phyloP scores from a whole-genome alignment of 108 stramenopile genomes.

The Fragilaria crotonensis region DNA sequence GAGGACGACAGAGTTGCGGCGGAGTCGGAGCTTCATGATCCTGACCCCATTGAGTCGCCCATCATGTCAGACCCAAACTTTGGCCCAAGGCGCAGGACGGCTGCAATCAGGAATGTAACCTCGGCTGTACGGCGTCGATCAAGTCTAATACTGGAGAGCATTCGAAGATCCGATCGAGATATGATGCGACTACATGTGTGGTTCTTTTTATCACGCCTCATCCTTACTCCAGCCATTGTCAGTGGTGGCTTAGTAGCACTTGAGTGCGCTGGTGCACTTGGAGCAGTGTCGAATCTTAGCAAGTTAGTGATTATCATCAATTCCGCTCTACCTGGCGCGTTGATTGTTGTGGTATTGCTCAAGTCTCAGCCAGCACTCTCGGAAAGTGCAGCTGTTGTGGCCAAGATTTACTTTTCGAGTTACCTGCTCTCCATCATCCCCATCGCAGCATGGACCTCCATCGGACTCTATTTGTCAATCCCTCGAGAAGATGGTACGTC shows the following conservation, averaged over 20 bases:
- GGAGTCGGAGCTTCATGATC: too few relatives aligned
- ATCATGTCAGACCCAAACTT: slow-evolving; percentile 16
- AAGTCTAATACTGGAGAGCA: too few relatives aligned
- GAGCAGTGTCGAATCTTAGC: slow-evolving; percentile 37
- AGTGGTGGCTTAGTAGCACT: slow-evolving; percentile 38
- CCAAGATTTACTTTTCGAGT: slow-evolving; percentile 50
- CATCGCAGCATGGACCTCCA: slow-evolving; percentile 60
- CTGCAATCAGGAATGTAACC: slow-evolving; percentile 5
- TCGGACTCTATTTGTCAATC: slow-evolving; percentile 50
- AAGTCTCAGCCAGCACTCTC: slow-evolving; percentile 43
- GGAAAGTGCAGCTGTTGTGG: slow-evolving; percentile 52
- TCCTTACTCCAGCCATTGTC: slow-evolving; percentile 52
- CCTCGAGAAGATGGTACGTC: slow-evolving; percentile 35
- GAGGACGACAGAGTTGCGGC: too few relatives aligned
- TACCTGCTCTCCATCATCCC: slow-evolving; percentile 58
- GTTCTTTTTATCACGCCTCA: slow-evolving; percentile 50
- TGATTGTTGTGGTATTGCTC: slow-evolving; percentile 51
- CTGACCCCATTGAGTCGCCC: slow-evolving; percentile 8
- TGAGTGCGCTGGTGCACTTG: slow-evolving; percentile 46
- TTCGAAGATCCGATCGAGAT: too few relatives aligned
- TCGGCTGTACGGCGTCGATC: too few relatives aligned
- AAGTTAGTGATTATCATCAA: slow-evolving; percentile 64
- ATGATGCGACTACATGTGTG: slow-evolving; percentile 55
- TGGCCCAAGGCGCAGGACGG: slow-evolving; percentile 13
- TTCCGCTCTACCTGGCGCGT: slow-evolving; percentile 51